Evolutionary conservation across 768 basidiomycete species (phyloP), one percentile per base, ranked within the genome.

Genomic region (Calvatia gigantea): DNA sequence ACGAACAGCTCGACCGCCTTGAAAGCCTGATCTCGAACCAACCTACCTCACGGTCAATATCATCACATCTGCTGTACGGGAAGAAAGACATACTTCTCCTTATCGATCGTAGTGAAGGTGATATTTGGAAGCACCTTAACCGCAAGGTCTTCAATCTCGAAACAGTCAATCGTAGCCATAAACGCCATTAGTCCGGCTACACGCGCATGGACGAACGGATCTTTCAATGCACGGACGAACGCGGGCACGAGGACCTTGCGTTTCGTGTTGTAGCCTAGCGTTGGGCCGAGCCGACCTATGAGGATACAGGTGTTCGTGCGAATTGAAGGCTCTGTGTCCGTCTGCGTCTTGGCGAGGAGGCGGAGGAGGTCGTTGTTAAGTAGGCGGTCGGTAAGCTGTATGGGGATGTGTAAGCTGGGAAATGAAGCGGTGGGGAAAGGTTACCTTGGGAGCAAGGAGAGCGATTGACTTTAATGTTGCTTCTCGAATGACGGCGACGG

Each of bases 241-340:
- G 97, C 97, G 3, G 95, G 94, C 1, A 98, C 91, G 5, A 99
- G 83, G n/a, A 99, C 94, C 65, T 98, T 98, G 61, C 87, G 84
- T 67, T 94, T 93, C 2, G 96, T 97, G 63, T 93, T 87, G 55
- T 88, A 83, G 1, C 91, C 90, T 1, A 99, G 73, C 2, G 83
- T 80, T 0, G 92, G 91, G 0, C 91, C 94, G 4, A 99, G 78
- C 6, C 96, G 83, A 15, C 95, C 96, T 54, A 99, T 84, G 3
- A 98, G 82, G 61, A 99, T 98, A 64, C 94, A 96, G 0, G 97
- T 97, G 64, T 98, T 98, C 14, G 97, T 98, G 43, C 97, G 83
- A 62, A 98, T 98, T 4, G 94, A 95, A 2, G 95, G 83, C 70
- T 99, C 97, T 1, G 87, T 77, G 65, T 98, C 97, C 31, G 80